Base-by-base conservation (phyloP, 164 flowering plant genomes). In the Annona cherimola region DNA sequence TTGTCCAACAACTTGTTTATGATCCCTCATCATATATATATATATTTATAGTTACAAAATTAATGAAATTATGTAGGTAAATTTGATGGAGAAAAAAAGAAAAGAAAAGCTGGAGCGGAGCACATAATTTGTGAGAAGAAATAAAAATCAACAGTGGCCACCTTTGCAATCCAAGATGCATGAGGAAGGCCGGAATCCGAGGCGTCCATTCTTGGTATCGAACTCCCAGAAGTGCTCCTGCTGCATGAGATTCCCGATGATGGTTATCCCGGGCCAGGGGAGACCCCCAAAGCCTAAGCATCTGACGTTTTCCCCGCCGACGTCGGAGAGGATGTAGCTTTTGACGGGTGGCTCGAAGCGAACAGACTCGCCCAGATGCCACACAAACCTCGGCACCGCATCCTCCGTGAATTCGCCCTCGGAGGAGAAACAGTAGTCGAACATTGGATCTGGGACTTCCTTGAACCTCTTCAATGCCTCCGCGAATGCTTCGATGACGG, bases 221-320 rank as follows among this genome's bases (percentile, higher is more conserved):
- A 82, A 85, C 64, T 88, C 89, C 97, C 97, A 91, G 7, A 87
- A 39, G 73, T 84, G 79, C 44, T 86, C 86, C 70, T 91, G 97
- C 42, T 91, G 97, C 86, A 91, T 74, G 35, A 91, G 88, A 67
- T 88, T 89, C 35, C 97, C 94, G 66, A 91, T 83, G 0, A 84
- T 79, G 4, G 83, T 80, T 0, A 60, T 6, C 0, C 78, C 88
- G 0, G 88, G 88, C 80, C 79, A 81, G 4, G 39, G 63, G 1
- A 63, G 75, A 0, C 79, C 20, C 42, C 81, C 50, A 60, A 91
- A 77, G 8, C 92, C 97, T 0, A 89, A 6, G 59, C 97, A 91
- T 67, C 76, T 87, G 2, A 84, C 83, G 6, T 72, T 80, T 0
- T 74, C 71, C 0, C 80, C 86, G 35, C 35, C 35, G 0, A 74